These are phyloP conservation scores for Knoxia roxburghii DNA, from an alignment of 257 asterid species.

Conservation along the genomic window DNA sequence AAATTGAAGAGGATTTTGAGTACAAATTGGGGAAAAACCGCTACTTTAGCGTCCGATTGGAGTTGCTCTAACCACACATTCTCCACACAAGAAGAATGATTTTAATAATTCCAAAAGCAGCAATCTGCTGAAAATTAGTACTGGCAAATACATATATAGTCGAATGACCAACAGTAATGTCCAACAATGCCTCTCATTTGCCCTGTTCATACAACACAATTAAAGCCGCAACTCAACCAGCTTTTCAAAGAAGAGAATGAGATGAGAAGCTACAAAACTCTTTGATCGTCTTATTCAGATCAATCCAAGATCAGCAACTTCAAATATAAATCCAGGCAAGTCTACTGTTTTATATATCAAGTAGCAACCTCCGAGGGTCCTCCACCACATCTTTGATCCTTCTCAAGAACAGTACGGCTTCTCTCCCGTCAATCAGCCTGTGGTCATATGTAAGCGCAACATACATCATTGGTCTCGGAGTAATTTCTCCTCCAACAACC, in stretches of 20 bases:
- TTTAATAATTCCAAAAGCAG: too few species aligned
- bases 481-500: slow-evolving; percentile 87
- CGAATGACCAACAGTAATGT: neutral
- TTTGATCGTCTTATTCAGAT: slow-evolving; percentile 3
- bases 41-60: too few species aligned
- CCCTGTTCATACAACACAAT: neutral
- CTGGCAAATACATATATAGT: too few species aligned
- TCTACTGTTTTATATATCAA: slow-evolving; percentile 48
- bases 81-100: too few species aligned
- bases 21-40: too few species aligned
- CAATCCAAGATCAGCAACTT: neutral
- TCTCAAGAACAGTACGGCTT: slow-evolving; percentile 89
- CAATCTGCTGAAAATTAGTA: too few species aligned
- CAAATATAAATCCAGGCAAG: neutral
- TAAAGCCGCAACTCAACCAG: slow-evolving; percentile 1
- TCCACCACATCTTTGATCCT: slow-evolving; percentile 96
- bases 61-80: too few species aligned
- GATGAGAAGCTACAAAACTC: slow-evolving; percentile 11
- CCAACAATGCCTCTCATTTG: neutral
- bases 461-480: slow-evolving; percentile 95
- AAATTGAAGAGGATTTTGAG: too few species aligned
- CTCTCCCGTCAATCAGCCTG: slow-evolving; percentile 96
- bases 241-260: neutral
- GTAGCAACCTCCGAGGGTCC: slow-evolving; percentile 89
- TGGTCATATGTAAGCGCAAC: slow-evolving; percentile 93